These are phyloP conservation scores for Penicillium herquei DNA, from an alignment of 495 filamentous ascomycete species.

Conservation along the genomic window DNA sequence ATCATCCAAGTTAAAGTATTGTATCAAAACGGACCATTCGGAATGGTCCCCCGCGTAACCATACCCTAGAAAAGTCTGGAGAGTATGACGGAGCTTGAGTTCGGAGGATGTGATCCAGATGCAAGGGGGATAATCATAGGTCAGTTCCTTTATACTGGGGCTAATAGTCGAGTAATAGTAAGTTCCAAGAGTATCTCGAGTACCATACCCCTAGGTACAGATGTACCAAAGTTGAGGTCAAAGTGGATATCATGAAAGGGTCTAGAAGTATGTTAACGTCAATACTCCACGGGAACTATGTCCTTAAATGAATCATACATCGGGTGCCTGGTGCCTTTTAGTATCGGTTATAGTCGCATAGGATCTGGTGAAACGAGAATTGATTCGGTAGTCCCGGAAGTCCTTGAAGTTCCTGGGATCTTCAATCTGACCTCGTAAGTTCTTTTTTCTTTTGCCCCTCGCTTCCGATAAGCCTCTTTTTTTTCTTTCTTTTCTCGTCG, in stretches of 20 bases:
- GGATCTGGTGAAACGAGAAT: constrained; percentile 33
- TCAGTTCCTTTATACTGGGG: too few species aligned
- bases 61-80: constrained; percentile 4
- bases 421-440: constrained; percentile 12
- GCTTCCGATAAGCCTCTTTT: constrained; percentile 29
- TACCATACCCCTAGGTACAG: too few species aligned
- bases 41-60: constrained; percentile 25
- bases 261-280: constrained; percentile 20
- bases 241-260: not conserved
- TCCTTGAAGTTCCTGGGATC: constrained; percentile 16
- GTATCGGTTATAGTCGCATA: not conserved
- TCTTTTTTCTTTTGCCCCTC: constrained; percentile 22
- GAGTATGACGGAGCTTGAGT: constrained; percentile 20
- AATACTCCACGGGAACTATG: constrained; percentile 16
- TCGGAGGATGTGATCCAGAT: constrained; percentile 12
- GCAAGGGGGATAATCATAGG: constrained; percentile 15
- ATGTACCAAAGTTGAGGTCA: too few species aligned
- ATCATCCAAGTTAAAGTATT: too few species aligned
- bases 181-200: too few species aligned
- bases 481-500: constrained; percentile 17
- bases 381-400: constrained; percentile 31
- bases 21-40: constrained; percentile 23
- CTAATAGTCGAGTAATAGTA: too few species aligned
- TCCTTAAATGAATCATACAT: constrained; percentile 15
- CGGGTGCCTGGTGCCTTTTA: constrained; percentile 26